Conservation (phyloP, 345 rosid species). For the Salix arbutifolia region DNA sequence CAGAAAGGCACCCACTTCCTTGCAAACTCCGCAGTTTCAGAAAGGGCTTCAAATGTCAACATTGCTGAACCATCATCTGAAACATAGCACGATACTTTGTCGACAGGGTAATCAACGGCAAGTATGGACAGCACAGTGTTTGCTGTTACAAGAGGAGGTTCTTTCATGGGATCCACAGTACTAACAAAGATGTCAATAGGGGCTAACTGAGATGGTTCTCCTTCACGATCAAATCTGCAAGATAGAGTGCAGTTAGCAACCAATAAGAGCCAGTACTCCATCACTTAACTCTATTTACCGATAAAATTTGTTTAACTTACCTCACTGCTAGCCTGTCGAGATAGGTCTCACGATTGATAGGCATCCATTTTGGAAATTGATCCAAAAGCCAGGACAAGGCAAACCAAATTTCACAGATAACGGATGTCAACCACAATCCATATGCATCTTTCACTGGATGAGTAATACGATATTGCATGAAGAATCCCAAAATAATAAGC, state of each 20-base stretch:
- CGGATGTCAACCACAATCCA: constrained; percentile 87
- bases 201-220: constrained; percentile 91
- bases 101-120: constrained; percentile 97
- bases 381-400: constrained; percentile 98
- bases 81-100: constrained; percentile 98
- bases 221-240: constrained; percentile 88
- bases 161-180: constrained; percentile 99
- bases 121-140: constrained; percentile 98
- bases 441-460: constrained; percentile 96
- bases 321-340: constrained; percentile 91
- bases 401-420: constrained; percentile 99
- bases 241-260: constrained; percentile 1
- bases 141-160: constrained; percentile 95
- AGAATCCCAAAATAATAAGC: constrained; percentile 94
- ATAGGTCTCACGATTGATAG: constrained; percentile 93
- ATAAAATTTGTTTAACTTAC: constrained; percentile 35
- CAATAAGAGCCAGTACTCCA: background rate
- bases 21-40: constrained; percentile 98
- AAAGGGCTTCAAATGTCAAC: constrained; percentile 96
- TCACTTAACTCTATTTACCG: background rate
- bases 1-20: constrained; percentile 99
- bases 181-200: constrained; percentile 98
- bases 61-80: constrained; percentile 99
- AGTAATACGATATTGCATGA: constrained; percentile 91
- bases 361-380: constrained; percentile 98